Evolutionary conservation across 2,329 filamentous ascomycete genomes (phyloP).

Genomic region (Trichoderma brevicompactum): DNA sequence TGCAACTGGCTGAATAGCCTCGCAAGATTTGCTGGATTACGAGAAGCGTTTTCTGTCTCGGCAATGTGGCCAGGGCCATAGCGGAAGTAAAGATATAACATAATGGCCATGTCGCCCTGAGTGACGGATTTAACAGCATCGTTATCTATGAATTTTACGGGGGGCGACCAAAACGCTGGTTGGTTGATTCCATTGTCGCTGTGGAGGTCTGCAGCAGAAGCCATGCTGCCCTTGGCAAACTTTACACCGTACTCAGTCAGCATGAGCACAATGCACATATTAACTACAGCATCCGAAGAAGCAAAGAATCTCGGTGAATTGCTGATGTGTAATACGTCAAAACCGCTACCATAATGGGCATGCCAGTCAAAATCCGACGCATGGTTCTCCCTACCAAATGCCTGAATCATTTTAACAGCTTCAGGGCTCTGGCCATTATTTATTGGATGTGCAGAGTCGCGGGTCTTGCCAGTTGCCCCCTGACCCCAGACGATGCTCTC

Average conservation of each 20-base stretch:
- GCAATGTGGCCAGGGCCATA: conserved; percentile 45
- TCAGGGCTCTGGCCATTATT: conserved; percentile 71
- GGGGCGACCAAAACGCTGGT: conserved; percentile 27
- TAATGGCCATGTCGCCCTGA: conserved; percentile 56
- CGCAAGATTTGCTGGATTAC: conserved; percentile 41
- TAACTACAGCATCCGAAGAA: conserved; percentile 52
- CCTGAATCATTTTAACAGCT: conserved; percentile 70
- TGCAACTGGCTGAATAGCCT: conserved; percentile 50
- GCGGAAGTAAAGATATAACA: conserved; percentile 64
- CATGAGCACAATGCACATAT: conserved; percentile 56
- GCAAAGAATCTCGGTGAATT: conserved; percentile 56
- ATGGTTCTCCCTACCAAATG: conserved; percentile 87
- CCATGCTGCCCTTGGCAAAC: conserved; percentile 52
- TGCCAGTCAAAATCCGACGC: conserved; percentile 74
- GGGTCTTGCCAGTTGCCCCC: conserved; percentile 74
- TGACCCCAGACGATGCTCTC: conserved; percentile 83
- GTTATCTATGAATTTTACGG: conserved; percentile 60
- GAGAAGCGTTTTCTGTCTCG: conserved; percentile 34
- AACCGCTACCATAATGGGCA: conserved; percentile 74
- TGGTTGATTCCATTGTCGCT: neutral
- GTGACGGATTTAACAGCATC: conserved; percentile 53
- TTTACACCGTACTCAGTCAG: conserved; percentile 53
- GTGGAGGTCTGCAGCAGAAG: conserved; percentile 1
- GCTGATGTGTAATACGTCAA: conserved; percentile 77
- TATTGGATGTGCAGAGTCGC: conserved; percentile 62